Conservation (phyloP, 106 monocot genomes). For the Vanilla planifolia region DNA sequence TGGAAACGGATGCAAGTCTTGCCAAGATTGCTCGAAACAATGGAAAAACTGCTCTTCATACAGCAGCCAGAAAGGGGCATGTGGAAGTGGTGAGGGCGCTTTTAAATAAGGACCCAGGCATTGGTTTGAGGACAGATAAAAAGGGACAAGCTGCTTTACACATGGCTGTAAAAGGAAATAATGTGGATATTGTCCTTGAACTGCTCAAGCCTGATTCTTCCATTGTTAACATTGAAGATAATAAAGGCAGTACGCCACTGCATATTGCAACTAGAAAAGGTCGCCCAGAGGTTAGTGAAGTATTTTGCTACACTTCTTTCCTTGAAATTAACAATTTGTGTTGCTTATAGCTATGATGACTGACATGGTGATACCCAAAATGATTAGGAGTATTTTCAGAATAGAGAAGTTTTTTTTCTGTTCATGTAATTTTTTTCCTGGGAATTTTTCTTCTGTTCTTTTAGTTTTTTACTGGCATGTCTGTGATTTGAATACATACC, state of each 20-base stretch:
- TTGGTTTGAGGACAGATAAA: slow-evolving; percentile 55
- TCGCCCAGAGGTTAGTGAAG: slow-evolving; percentile 34
- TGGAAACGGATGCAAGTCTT: slow-evolving; percentile 65
- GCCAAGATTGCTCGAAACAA: slow-evolving; percentile 78
- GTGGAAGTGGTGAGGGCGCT: slow-evolving; percentile 62
- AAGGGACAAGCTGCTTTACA: slow-evolving; percentile 90
- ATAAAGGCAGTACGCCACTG: slow-evolving; percentile 72
- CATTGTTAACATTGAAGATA: slow-evolving; percentile 48
- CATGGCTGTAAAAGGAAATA: slow-evolving; percentile 88
- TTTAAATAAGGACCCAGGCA: slow-evolving; percentile 52
- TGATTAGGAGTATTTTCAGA: too few relatives aligned
- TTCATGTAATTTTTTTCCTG: too few relatives aligned
- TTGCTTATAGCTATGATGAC: too few relatives aligned
- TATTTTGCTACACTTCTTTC: background rate
- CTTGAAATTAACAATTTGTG: too few relatives aligned
- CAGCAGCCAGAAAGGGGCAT: slow-evolving; percentile 81
- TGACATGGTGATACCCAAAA: too few relatives aligned
- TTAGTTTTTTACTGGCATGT: too few relatives aligned
- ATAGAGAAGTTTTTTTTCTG: too few relatives aligned
- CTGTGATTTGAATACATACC: too few relatives aligned
- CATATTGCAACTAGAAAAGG: slow-evolving; percentile 84
- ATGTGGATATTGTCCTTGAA: slow-evolving; percentile 57
- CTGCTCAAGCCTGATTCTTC: slow-evolving; percentile 54
- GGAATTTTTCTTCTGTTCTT: too few relatives aligned
- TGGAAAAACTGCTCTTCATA: slow-evolving; percentile 79